A percentile compares a stretch with the other conserved stretches of the same genome.
These are phyloP conservation scores for Gossypium stocksii DNA, from an alignment of 345 rosid species.

Conservation along the genomic window DNA sequence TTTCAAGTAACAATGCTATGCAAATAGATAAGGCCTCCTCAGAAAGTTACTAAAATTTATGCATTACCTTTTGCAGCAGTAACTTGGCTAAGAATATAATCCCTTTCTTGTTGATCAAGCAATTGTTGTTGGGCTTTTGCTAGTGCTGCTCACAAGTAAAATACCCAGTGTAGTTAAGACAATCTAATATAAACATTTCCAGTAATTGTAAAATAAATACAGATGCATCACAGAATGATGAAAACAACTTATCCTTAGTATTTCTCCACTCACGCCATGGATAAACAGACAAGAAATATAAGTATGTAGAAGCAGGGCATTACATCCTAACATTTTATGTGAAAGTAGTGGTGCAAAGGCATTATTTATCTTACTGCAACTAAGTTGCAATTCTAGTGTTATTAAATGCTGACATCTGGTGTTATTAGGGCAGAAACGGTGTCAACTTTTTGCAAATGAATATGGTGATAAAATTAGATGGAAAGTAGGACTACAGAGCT, in stretches of 20 bases:
- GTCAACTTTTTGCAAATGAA: not conserved
- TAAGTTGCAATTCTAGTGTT: not conserved
- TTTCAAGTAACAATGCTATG: not conserved
- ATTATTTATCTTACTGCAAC: not conserved
- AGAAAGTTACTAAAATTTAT: not conserved
- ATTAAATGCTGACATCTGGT: not conserved
- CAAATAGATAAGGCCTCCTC: not conserved
- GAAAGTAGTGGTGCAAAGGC: not conserved
- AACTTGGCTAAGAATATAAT: constrained; percentile 78
- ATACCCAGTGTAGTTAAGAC: constrained; percentile 14
- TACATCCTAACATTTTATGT: not conserved
- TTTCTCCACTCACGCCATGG: not conserved
- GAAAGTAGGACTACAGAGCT: not conserved
- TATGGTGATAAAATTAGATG: not conserved
- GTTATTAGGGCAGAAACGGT: not conserved
- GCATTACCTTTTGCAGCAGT: constrained; percentile 76
- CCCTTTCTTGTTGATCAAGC: constrained; percentile 85
- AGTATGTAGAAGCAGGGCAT: not conserved
- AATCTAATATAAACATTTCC: constrained; percentile 1
- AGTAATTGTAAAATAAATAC: constrained; percentile 1
- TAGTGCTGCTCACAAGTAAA: constrained; percentile 57
- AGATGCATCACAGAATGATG: not conserved
- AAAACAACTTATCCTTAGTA: not conserved
- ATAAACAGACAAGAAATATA: not conserved
- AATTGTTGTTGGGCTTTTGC: constrained; percentile 91